Conservation (phyloP, 306 rosid genomes). For the Medicago lupulina region DNA sequence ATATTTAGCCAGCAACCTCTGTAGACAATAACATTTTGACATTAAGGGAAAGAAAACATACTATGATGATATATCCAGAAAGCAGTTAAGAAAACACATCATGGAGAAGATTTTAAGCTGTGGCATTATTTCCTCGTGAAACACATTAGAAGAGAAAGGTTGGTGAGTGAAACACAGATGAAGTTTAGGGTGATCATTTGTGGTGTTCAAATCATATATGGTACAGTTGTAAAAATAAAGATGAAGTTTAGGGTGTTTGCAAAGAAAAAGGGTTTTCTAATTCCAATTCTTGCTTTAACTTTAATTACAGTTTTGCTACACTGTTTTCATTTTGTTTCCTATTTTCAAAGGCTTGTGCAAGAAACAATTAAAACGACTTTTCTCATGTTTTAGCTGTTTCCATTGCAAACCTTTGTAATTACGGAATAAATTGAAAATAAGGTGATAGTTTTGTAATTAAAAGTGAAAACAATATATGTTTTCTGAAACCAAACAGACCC, state of each 20-base stretch:
- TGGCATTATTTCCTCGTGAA: conserved; percentile 21
- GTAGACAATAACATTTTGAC: conserved; percentile 46
- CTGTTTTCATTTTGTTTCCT: not conserved
- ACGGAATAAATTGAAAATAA: not conserved
- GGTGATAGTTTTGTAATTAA: not conserved
- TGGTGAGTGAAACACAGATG: not conserved
- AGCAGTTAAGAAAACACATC: not conserved
- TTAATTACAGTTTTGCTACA: not conserved
- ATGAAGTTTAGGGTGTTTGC: not conserved
- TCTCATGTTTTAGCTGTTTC: not conserved
- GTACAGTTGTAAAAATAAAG: too few species aligned
- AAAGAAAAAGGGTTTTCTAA: not conserved
- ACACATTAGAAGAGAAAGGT: not conserved
- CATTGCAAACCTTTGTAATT: not conserved
- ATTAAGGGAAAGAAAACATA: conserved; percentile 7
- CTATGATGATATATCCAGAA: conserved; percentile 5
- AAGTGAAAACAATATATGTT: not conserved
- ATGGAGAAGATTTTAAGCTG: not conserved
- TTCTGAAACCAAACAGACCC: not conserved
- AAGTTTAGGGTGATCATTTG: not conserved
- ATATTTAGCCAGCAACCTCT: conserved; percentile 87
- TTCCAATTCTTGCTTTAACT: not conserved
- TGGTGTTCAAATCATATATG: too few species aligned
- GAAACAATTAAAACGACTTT: not conserved
- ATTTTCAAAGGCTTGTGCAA: not conserved